Evolutionary conservation across 306 rosid genomes (phyloP), one percentile per base, ranked within the genome.

Genomic region (Cajanus cajan): DNA sequence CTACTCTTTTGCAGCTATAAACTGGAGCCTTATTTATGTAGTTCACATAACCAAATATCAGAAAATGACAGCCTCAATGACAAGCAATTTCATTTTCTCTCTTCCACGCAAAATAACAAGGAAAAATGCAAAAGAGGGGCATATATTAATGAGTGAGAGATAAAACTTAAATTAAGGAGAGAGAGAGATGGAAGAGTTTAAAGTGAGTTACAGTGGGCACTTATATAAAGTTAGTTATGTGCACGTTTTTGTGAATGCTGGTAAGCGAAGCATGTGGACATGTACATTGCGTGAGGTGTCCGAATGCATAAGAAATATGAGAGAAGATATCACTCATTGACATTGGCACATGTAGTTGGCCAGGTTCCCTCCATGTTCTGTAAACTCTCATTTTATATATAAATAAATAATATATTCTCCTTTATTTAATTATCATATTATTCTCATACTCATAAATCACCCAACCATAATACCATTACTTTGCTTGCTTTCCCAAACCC

Each of bases 281-380:
- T 85, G 76, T 80, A 80, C 86, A 51, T 86, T 83, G 90, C 97
- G 92, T 88, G 90, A 83, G 87, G 75, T 83, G 86, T 83, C 85
- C 80, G 80, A 82, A 70, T 86, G 68, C 84, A 87, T 57, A 61
- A 82, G 45, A 74, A 71, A 76, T 55, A 13, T 36, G 74, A 52
- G 48, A 48, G 59, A 58, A 69, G 65, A 74, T 36, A 50, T 78
- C 74, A 77, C 63, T 79, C 83, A 78, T 82, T 87, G 81, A 77
- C 86, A 86, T 73, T 84, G 68, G 63, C 86, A 81, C 88, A 85
- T 86, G 86, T 84, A 84, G 78, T 73, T 39, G 82, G 72, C 67
- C 72, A 55, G 69, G 16, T 84, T 87, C 82, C 90, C 90, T 71
- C 34, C 31, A 58, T 83, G 21, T 74, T 61, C 45, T 78, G 40